These are phyloP conservation scores for Ceratocystis lukuohia DNA, from an alignment of 2,329 filamentous ascomycete genomes.

Conservation along the genomic window DNA sequence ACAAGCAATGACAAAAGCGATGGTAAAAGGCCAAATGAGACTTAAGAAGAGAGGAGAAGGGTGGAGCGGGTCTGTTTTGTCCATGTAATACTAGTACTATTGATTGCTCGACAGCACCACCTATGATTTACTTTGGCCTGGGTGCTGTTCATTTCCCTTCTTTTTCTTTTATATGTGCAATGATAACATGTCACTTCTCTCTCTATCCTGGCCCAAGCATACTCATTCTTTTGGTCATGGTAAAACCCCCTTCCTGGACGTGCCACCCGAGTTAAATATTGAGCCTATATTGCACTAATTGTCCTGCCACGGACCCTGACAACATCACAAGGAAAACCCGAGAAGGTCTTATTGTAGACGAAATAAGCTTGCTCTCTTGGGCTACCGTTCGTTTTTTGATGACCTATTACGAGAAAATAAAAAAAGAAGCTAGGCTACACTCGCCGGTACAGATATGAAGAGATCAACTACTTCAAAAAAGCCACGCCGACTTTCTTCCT, in stretches of 20 bases:
- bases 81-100: background rate
- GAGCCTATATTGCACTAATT: conserved; percentile 1
- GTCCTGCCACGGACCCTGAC: background rate
- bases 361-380: background rate
- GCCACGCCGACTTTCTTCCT: background rate
- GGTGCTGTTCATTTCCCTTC: background rate
- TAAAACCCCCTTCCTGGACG: background rate
- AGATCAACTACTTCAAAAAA: background rate
- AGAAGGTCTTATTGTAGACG: background rate
- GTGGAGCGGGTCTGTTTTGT: background rate
- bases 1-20: background rate
- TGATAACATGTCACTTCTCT: background rate
- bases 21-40: background rate
- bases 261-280: conserved; percentile 3
- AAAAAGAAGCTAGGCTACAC: background rate
- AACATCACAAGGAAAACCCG: background rate
- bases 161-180: background rate
- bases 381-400: too few relatives aligned
- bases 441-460: background rate
- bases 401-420: too few relatives aligned
- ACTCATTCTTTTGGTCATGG: background rate
- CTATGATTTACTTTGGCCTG: background rate
- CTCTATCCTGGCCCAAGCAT: background rate
- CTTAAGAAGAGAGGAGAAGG: background rate
- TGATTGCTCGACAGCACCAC: background rate